These are phyloP conservation scores for Penicillium occitanis DNA, from an alignment of 2,329 filamentous ascomycete species.

Conservation along the genomic window DNA sequence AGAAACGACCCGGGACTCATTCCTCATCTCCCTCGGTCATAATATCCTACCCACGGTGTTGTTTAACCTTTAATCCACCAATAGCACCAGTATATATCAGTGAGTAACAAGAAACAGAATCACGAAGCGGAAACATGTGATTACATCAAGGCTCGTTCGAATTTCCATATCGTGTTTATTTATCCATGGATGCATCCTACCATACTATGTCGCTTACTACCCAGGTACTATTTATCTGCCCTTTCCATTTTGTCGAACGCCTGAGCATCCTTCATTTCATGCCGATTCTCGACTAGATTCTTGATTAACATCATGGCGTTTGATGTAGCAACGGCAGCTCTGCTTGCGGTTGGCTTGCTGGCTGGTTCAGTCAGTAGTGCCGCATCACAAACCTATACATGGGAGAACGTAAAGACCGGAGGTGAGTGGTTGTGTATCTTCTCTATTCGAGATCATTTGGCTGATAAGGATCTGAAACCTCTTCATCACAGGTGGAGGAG, in stretches of 20 bases:
- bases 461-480: background rate
- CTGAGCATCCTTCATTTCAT: background rate
- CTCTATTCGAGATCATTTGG: background rate
- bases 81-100: background rate
- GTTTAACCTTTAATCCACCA: background rate
- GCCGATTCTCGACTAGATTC: background rate
- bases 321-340: background rate
- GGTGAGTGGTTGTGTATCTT: constrained; percentile 13
- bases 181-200: background rate
- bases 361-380: constrained; percentile 20
- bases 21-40: background rate
- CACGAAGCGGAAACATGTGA: background rate
- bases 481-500: constrained; percentile 51
- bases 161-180: background rate
- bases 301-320: background rate
- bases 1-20: background rate
- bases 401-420: constrained; percentile 55
- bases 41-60: background rate
- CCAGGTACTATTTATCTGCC: background rate
- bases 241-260: background rate
- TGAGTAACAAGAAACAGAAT: background rate
- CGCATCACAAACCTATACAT: constrained; percentile 34
- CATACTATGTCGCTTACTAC: background rate
- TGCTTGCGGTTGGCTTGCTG: constrained; percentile 15
- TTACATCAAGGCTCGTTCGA: background rate